Evolutionary conservation across 208 protist species (phyloP), one percentile per base, ranked within the genome.

Genomic region (Phytomonas francai): DNA sequence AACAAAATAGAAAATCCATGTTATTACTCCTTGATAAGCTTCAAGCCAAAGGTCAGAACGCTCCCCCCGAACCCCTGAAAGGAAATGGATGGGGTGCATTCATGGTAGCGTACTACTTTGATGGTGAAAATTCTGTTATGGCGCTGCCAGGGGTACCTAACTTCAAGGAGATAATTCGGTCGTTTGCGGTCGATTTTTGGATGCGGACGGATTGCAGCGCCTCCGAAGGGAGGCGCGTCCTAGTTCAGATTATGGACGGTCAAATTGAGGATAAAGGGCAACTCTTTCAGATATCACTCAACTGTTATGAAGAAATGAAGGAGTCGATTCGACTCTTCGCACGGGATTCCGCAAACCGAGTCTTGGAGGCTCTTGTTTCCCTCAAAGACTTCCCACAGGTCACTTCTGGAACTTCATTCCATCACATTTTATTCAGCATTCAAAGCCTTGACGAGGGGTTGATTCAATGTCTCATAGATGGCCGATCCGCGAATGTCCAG

Each of bases 121-220:
- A 96, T 67, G 90, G 90, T 14, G 79, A 78, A 42, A 67, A 70
- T 3, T 93, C 86, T 9, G 68, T 93, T 33, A 88, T 96, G 77
- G 81, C 82, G 8, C 67, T 96, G 56, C 90, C 90, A 33, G 85
- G 86, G 5, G 74, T 96, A n/a, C 90, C 90, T 2, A 80, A 82
- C 39, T 89, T 96, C 59, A 88, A 96, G 45, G 84, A 96, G 63
- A 56, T 96, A 29, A 74, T 96, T 19, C 86, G 87, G 8, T 78
- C 77, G 33, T 90, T 92, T 33, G 74, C 73, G 14, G 70, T 96
- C 12, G 90, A 96, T 77, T 93, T 96, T 58, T 96, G 90, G 88
- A 80, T 96, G 33, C 82, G 83, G 57, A 92, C 81, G 0, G 87
- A 92, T 74, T 72, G 79, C 45, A 72, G 70, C 33, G 71, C 77